Evolutionary conservation across 2,329 filamentous ascomycete genomes (phyloP).

Genomic region (Pyricularia grisea): DNA sequence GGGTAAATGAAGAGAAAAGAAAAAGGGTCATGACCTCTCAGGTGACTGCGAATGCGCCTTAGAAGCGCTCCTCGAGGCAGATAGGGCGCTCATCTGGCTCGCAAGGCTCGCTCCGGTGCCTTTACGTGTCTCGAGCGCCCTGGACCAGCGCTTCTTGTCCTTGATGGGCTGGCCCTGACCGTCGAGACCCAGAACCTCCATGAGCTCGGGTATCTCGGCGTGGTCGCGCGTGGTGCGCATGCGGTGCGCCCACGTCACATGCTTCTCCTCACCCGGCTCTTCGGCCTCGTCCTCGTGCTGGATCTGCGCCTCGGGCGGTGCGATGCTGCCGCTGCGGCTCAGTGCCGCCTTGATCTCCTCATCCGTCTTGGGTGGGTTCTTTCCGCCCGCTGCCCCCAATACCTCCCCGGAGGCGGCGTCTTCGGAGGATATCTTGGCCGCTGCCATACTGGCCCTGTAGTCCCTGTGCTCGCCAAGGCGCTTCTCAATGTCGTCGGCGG

Average conservation of each 20-base stretch:
- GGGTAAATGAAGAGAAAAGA: background rate
- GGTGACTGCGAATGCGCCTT: background rate
- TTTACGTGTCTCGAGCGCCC: slow-evolving; percentile 37
- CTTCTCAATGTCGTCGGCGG: slow-evolving; percentile 22
- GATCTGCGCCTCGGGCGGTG: background rate
- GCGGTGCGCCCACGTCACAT: slow-evolving; percentile 69
- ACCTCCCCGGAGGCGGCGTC: background rate
- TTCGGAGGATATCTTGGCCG: slow-evolving; percentile 6
- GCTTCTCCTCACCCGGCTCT: slow-evolving; percentile 39
- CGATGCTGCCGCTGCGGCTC: slow-evolving; percentile 3
- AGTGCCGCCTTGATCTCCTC: background rate
- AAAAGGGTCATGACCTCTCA: background rate
- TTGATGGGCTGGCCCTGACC: slow-evolving; percentile 26
- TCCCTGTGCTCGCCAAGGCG: slow-evolving; percentile 11
- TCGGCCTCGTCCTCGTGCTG: slow-evolving; percentile 17
- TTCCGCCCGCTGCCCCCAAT: slow-evolving; percentile 3
- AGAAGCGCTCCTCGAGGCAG: background rate
- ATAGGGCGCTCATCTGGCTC: slow-evolving; percentile 30
- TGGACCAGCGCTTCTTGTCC: slow-evolving; percentile 34
- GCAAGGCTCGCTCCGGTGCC: slow-evolving; percentile 44
- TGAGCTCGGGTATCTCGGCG: slow-evolving; percentile 58
- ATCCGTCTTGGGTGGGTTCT: background rate
- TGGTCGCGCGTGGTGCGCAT: slow-evolving; percentile 77
- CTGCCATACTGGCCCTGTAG: slow-evolving; percentile 3
- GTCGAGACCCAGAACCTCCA: slow-evolving; percentile 51